phyloP scores from a whole-genome alignment of 805 yeast genomes.

The Lipomyces mesembrius region DNA sequence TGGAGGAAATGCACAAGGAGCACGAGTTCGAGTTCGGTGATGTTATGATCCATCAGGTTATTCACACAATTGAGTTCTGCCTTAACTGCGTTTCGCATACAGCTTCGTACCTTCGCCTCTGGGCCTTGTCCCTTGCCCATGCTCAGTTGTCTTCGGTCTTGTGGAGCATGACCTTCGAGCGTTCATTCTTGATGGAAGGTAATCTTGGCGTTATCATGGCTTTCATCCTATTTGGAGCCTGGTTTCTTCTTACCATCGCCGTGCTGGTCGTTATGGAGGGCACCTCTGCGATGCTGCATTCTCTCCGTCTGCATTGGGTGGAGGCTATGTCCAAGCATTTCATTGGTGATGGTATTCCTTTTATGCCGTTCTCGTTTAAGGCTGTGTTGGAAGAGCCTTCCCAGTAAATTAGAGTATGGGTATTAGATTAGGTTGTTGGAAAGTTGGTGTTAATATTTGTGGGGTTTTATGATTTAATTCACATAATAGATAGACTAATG shows the following conservation, averaged over 20 bases:
- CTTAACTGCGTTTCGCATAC: slow-evolving; percentile 98
- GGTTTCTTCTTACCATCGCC: slow-evolving; percentile 91
- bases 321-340: slow-evolving; percentile 98
- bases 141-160: slow-evolving; percentile 93
- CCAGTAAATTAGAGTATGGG: slow-evolving; percentile 9
- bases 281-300: slow-evolving; percentile 97
- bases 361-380: slow-evolving; percentile 81
- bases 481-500: not conserved
- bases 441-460: not conserved
- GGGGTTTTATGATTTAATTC: not conserved
- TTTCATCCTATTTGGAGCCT: slow-evolving; percentile 84
- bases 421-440: not conserved
- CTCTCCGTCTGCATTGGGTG: slow-evolving; percentile 99
- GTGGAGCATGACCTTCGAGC: slow-evolving; percentile 92
- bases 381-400: slow-evolving; percentile 39
- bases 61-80: slow-evolving; percentile 97
- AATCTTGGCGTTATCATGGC: slow-evolving; percentile 70
- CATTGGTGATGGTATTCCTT: slow-evolving; percentile 93
- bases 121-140: slow-evolving; percentile 98
- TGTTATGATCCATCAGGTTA: slow-evolving; percentile 93
- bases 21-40: slow-evolving; percentile 82
- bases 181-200: slow-evolving; percentile 74
- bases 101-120: slow-evolving; percentile 91
- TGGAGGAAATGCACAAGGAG: slow-evolving; percentile 55
- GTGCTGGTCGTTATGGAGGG: slow-evolving; percentile 97